These are phyloP conservation scores for Albugo laibachii DNA, from an alignment of 352 stramenopile genomes.

Conservation along the genomic window DNA sequence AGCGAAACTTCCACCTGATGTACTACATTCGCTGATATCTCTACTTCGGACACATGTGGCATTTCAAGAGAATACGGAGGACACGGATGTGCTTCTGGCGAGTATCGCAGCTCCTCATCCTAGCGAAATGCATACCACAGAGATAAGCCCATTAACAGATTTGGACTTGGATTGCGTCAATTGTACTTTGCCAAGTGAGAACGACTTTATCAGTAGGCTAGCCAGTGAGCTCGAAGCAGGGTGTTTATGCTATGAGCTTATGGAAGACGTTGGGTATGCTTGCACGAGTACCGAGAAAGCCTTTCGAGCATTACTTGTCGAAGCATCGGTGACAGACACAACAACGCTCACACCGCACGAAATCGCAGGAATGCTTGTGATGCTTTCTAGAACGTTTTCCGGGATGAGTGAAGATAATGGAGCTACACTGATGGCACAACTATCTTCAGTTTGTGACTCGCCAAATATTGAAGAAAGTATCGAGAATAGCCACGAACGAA, in stretches of 20 bases:
- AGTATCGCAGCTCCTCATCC: conserved; percentile 71
- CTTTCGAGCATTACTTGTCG: conserved; percentile 64
- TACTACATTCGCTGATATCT: conserved; percentile 69
- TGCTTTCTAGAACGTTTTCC: conserved; percentile 69
- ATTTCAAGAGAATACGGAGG: conserved; percentile 42
- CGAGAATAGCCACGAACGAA: too few relatives aligned
- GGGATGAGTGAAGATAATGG: conserved; percentile 38
- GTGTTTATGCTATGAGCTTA: conserved; percentile 78
- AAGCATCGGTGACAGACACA: conserved; percentile 61
- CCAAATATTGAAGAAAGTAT: not conserved
- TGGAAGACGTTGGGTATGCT: conserved; percentile 81
- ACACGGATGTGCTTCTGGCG: conserved; percentile 72
- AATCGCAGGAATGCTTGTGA: conserved; percentile 74
- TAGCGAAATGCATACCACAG: conserved; percentile 70
- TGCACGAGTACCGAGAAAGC: conserved; percentile 54
- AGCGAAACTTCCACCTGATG: conserved; percentile 62
- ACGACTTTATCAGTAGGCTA: conserved; percentile 48
- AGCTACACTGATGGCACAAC: conserved; percentile 40
- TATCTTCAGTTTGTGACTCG: not conserved
- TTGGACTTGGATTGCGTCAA: conserved; percentile 75
- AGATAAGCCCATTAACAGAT: conserved; percentile 71
- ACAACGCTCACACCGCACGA: conserved; percentile 69
- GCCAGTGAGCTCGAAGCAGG: conserved; percentile 56
- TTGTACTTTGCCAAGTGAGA: conserved; percentile 32
- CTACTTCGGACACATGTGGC: conserved; percentile 61